Evolutionary conservation across 192 early-diverging fungal species (phyloP), one percentile per base, ranked within the genome.

Genomic region (Umbelopsis isabellina): DNA sequence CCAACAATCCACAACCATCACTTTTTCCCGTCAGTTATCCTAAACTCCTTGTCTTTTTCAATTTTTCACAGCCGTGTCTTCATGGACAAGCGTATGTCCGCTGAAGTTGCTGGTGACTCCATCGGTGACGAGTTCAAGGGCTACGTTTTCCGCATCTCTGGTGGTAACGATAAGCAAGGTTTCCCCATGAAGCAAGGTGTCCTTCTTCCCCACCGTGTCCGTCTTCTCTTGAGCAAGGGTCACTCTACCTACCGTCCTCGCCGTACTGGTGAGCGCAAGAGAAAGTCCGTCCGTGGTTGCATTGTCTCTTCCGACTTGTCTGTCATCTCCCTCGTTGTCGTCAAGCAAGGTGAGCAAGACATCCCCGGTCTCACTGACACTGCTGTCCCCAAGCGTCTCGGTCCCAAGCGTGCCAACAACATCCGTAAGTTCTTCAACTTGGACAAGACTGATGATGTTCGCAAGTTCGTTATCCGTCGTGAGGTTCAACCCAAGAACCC

Each of bases 141-240:
- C 71, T 99, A 98, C 89, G 92, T 99, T 79, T 96, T 99, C 91
- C 95, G 95, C 78, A 97, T 99, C 84, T 93, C 95, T 74, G 97
- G 97, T 83, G 97, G 97, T 75, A 98, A 99, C 91, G 97, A 99
- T 89, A 99, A 99, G 91, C 94, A 95, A 86, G 94, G 94, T 83
- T 99, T 99, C 94, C 97, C 97, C 73, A 99, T 99, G 97, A 99
- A 98, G 92, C 97, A 99, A 88, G 97, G 97, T 94, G 93, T 99
- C 23, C 82, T 86, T 77, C 74, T 88, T 46, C 88, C 86, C 51
- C 75, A 84, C 82, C 92, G 92, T 86, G 91, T 91, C 72, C 87
- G 90, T 50, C 85, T 93, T 80, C 86, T 93, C 75, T 84, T 93
- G 78, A 90, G 91, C 72, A 89, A 94, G 84, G 97, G 97, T 75